Evolutionary conservation across 1,139 yeast genomes (phyloP).

Genomic region (Suhomyces chickasaworum): DNA sequence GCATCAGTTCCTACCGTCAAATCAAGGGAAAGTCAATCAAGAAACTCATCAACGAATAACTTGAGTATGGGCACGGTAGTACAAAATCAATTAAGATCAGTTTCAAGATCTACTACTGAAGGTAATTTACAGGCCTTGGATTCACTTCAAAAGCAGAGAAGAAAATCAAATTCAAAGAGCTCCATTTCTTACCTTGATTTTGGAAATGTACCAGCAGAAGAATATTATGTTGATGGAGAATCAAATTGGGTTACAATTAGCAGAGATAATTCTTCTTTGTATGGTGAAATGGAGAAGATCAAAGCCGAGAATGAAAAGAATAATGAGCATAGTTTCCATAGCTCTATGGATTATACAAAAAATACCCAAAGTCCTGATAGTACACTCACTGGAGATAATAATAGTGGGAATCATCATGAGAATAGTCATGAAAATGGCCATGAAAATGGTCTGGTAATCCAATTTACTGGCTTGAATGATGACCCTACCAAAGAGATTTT

Average conservation of each 20-base stretch:
- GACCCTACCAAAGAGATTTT: conserved; percentile 9
- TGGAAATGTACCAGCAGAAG: conserved; percentile 22
- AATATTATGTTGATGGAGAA: conserved; percentile 34
- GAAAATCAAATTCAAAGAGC: conserved; percentile 3
- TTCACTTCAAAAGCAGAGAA: conserved; percentile 6
- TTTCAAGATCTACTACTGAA: conserved; percentile 12
- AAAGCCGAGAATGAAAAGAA: conserved; percentile 14
- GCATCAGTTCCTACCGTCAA: background rate
- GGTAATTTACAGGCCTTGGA: conserved; percentile 19
- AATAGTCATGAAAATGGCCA: conserved; percentile 1
- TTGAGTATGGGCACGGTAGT: background rate
- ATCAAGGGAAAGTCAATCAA: background rate
- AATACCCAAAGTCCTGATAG: conserved; percentile 4
- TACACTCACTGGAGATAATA: conserved; percentile 1
- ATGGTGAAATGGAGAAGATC: conserved; percentile 25
- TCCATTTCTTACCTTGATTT: conserved; percentile 13
- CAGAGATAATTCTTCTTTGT: conserved; percentile 29
- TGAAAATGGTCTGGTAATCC: conserved; percentile 10
- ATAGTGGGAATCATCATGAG: conserved; percentile 1
- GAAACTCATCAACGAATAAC: background rate
- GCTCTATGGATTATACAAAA: conserved; percentile 4
- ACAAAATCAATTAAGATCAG: background rate
- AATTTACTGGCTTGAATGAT: conserved; percentile 12
- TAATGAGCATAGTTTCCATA: conserved; percentile 1
- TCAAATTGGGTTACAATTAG: conserved; percentile 40